Base-by-base conservation (phyloP, 2,329 filamentous ascomycete species). In the Dactylellina leptospora region DNA sequence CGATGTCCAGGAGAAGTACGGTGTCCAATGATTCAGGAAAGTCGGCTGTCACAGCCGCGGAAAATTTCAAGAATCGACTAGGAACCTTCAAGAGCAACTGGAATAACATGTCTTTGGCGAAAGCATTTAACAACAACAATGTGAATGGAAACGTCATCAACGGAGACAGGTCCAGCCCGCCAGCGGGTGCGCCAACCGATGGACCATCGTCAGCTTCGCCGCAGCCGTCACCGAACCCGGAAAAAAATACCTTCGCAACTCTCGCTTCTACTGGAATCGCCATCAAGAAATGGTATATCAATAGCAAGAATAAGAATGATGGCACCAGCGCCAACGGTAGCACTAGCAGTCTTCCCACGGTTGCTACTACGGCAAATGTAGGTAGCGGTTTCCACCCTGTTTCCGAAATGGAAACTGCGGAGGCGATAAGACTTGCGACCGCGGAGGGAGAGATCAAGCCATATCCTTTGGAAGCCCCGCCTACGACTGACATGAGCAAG, bases 241-340 rank as follows among this genome's bases (percentile, higher is more conserved):
- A 80, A 61, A 78, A 80, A 23, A 79, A 80, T 42, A 78, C 80
- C 2, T 79, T 82, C 25, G 78, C 79, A 1, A 78, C 84, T 22
- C 33, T 70, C 18, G 81, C 80, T 30, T 81, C 83, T 2, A 85
- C 85, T 1, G 84, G 85, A 10, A 82, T 83, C 4, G 84, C 83
- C 13, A 85, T 86, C 3, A 86, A 85, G 76, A 87, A 86, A 79
- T 88, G 86, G 86, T 81, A 83, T 38, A 76, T 76, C 47, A 76
- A 74, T 18, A 54, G 74, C 33, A 75, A 73, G 27, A 61, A 69
- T 30, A 69, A 73, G 38, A 62, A 71, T 9, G 75, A 74, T 53
- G 36, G 38, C 27, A 38, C 51, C 61, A n/a, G 18, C 33, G 23
- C 13, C 55, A 44, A 27, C 18, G 56, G 33, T 25, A n/a, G 33